Evolutionary conservation across 108 stramenopile species (phyloP).

Genomic region (Cyclostephanos invisitatus): DNA sequence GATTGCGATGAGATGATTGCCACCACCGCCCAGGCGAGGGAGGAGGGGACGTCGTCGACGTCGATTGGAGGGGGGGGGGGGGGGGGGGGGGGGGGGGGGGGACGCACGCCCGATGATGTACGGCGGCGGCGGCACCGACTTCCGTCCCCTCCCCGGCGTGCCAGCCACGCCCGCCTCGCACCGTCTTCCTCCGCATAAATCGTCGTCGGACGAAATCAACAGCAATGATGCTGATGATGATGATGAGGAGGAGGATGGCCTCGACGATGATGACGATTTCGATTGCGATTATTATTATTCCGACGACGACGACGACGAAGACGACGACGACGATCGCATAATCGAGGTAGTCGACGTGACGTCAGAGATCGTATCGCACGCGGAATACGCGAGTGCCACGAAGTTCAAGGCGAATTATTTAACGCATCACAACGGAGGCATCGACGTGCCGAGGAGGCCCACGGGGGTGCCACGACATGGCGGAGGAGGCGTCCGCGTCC

Average conservation of each 20-base stretch:
- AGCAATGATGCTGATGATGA: neutral
- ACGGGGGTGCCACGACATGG: neutral
- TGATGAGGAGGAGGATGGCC: neutral
- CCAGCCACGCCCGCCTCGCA: too few relatives aligned
- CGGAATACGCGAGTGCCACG: conserved; percentile 62
- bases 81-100: too few relatives aligned
- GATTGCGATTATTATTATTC: conserved; percentile 7
- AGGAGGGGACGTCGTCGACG: neutral
- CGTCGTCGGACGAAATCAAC: neutral
- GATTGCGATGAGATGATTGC: too few relatives aligned
- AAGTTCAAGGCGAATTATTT: conserved; percentile 73
- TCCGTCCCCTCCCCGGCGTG: too few relatives aligned
- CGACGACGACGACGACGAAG: too few relatives aligned
- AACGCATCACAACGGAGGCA: conserved; percentile 56
- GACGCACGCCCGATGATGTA: too few relatives aligned
- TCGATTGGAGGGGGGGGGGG: neutral
- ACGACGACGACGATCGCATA: neutral
- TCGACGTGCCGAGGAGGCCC: conserved; percentile 1
- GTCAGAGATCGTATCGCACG: conserved; percentile 56
- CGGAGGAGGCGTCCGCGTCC: too few relatives aligned
- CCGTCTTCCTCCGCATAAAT: too few relatives aligned
- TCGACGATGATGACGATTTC: conserved; percentile 7
- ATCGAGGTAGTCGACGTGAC: conserved; percentile 5
- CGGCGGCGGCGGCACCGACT: too few relatives aligned
- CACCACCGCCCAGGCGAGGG: neutral